Percentiles rank a stretch among this genome's conserved stretches.
These are phyloP conservation scores for Lichtheimia ornata DNA, from an alignment of 371 early-diverging fungal genomes.

Conservation along the genomic window DNA sequence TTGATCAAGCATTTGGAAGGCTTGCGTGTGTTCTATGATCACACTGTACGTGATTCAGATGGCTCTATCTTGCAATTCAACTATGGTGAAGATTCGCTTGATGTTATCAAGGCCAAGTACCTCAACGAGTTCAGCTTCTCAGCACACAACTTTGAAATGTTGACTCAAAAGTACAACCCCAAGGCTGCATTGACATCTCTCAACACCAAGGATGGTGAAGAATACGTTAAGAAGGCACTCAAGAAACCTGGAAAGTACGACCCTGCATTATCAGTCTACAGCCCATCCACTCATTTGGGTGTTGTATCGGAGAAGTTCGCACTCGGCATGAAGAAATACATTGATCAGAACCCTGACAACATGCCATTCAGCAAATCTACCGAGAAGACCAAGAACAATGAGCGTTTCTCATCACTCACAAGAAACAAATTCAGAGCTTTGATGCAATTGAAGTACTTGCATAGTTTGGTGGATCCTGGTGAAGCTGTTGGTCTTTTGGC, in stretches of 20 bases:
- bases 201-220: slow-evolving; percentile 77
- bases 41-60: slow-evolving; percentile 94
- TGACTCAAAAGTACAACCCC: slow-evolving; percentile 83
- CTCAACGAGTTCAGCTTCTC: slow-evolving; percentile 91
- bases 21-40: slow-evolving; percentile 94
- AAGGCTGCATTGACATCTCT: slow-evolving; percentile 69
- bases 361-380: slow-evolving; percentile 56
- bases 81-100: slow-evolving; percentile 99
- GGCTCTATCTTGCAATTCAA: slow-evolving; percentile 97
- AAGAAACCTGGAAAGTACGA: slow-evolving; percentile 78
- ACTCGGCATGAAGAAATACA: slow-evolving; percentile 67
- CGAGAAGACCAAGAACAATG: slow-evolving; percentile 53
- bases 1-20: slow-evolving; percentile 99
- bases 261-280: slow-evolving; percentile 79
- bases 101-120: slow-evolving; percentile 94
- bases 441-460: slow-evolving; percentile 93
- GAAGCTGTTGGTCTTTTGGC: slow-evolving; percentile 99
- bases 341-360: slow-evolving; percentile 68
- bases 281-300: slow-evolving; percentile 86
- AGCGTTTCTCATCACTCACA: slow-evolving; percentile 55
- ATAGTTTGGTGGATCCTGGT: slow-evolving; percentile 96
- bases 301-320: slow-evolving; percentile 89
- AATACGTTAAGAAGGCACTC: slow-evolving; percentile 77
- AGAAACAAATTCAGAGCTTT: slow-evolving; percentile 81
- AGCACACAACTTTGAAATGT: slow-evolving; percentile 86